Base-by-base conservation (phyloP, 306 rosid species). In the Pachyrhizus erosus region DNA sequence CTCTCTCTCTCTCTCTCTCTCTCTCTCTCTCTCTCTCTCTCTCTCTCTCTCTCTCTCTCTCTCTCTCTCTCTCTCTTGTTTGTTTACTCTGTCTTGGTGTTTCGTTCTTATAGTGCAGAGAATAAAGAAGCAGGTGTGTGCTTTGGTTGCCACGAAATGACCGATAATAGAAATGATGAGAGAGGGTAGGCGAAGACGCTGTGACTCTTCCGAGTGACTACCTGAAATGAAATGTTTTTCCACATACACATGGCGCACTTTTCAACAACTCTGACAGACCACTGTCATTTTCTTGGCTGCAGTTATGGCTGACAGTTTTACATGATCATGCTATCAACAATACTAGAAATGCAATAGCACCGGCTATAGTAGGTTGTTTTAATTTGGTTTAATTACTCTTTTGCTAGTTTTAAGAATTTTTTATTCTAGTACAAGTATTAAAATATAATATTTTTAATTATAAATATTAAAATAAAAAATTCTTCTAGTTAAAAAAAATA, bases 181-280 rank as follows among this genome's bases (percentile, higher is more conserved):
- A 8, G 79, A 75, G 29, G 21, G 83, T 76, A 40, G 81, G 89
- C 82, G 21, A 79, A 21, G 78, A 81, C 60, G 86, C 75, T 81
- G 80, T 21, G 84, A 81, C 83, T 81, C 39, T 71, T 34, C 13
- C 15, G 14, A 68, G 31, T 40, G 49, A 8, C n/a, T n/a, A n/a
- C 46, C 5, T 33, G 37, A 33, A 33, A 33, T 15, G 58, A 78
- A 78, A 58, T 9, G 48, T 66, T 57, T 43, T 68, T 21, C 31
- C 34, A 12, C 24, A 34, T 64, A 70, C 57, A 69, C 43, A 9
- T 42, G 66, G 49, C 65, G 31, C 68, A 48, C 27, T 68, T 55
- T 57, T 5, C 43, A 55, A 39, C 27, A 42, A 68, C 73, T 68
- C 15, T 67, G 37, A 52, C 70, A 29, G 73, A 55, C 43, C 8